phyloP scores from a whole-genome alignment of 306 rosid genomes.

The Hippophae gyantsensis region DNA sequence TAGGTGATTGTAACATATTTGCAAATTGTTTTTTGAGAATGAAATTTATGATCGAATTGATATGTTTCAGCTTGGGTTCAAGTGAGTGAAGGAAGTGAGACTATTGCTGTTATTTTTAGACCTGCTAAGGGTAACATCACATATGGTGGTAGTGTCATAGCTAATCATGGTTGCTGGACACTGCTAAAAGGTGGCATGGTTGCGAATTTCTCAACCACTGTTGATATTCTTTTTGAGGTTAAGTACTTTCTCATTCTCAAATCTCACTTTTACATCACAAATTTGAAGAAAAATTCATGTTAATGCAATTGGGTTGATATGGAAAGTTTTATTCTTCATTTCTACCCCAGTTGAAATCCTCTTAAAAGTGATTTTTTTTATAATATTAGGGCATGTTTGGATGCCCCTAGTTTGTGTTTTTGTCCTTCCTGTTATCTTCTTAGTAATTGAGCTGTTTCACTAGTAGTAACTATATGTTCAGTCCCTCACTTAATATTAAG shows the following conservation, averaged over 20 bases:
- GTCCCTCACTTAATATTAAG: background rate
- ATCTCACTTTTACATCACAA: background rate
- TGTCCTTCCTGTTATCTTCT: too few species aligned
- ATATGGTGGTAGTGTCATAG: constrained; percentile 38
- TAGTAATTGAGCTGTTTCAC: too few species aligned
- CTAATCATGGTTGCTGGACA: constrained; percentile 61
- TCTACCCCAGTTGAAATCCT: too few species aligned
- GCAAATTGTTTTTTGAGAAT: background rate
- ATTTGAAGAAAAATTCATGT: too few species aligned
- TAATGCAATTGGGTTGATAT: too few species aligned
- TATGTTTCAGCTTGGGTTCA: constrained; percentile 55
- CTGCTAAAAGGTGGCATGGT: constrained; percentile 63
- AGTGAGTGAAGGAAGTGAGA: constrained; percentile 54
- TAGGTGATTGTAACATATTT: background rate
- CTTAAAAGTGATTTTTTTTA: too few species aligned
- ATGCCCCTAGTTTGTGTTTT: too few species aligned
- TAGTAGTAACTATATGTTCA: background rate
- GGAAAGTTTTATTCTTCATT: too few species aligned
- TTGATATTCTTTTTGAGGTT: constrained; percentile 56
- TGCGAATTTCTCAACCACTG: constrained; percentile 42
- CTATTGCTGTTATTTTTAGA: constrained; percentile 39
- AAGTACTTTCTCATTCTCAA: background rate
- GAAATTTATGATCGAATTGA: background rate
- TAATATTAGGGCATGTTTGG: too few species aligned
- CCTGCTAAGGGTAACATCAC: constrained; percentile 20